phyloP scores from a whole-genome alignment of 192 early-diverging fungal genomes.

The Ambispora gerdemannii region DNA sequence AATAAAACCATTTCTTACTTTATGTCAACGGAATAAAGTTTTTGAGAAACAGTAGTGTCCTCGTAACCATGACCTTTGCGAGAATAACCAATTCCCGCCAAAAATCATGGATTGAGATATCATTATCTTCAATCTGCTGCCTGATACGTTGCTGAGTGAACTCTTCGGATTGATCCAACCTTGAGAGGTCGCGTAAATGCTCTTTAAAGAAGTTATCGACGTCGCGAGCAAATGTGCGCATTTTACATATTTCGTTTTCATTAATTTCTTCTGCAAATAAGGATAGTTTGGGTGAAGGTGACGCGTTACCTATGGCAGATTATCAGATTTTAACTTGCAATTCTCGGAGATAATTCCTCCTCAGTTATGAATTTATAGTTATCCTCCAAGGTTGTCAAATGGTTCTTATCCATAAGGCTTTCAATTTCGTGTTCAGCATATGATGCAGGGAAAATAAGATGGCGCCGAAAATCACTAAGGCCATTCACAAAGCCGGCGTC shows the following conservation, averaged over 20 bases:
- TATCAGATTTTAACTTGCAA: background rate
- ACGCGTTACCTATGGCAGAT: no score
- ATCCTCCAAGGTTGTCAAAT: background rate
- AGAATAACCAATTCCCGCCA: conserved; percentile 13
- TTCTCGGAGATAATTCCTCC: background rate
- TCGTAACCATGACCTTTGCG: background rate
- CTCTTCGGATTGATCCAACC: background rate
- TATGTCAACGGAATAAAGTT: background rate
- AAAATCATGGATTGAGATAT: conserved; percentile 14
- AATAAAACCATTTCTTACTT: background rate
- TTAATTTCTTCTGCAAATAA: background rate
- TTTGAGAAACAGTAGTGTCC: background rate
- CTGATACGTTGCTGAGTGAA: background rate
- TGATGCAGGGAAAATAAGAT: background rate
- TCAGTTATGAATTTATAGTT: background rate
- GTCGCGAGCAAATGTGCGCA: background rate
- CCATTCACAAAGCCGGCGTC: background rate
- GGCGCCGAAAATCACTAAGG: background rate
- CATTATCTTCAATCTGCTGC: background rate
- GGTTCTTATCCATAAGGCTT: background rate
- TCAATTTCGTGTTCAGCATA: background rate
- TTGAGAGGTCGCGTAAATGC: background rate
- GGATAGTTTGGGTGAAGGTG: background rate
- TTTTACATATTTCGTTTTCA: background rate
- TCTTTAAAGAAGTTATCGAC: conserved; percentile 4